Evolutionary conservation across 768 basidiomycete species (phyloP).

Genomic region (Gyrodon lividus): DNA sequence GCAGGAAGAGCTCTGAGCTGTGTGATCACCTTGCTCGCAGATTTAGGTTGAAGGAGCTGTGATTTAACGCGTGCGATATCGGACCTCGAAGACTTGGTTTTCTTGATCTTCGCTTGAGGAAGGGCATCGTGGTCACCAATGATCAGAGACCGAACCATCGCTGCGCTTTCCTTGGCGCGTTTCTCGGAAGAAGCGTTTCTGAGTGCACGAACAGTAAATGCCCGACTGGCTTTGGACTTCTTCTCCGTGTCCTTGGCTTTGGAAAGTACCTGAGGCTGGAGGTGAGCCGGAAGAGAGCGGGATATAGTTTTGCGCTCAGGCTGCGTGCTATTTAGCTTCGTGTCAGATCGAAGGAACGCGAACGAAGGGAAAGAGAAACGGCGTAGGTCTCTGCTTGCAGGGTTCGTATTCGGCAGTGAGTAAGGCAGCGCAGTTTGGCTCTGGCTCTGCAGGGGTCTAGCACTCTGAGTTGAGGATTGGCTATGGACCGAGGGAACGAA

Average conservation of each 20-base stretch:
- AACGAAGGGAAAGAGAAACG: conserved; percentile 52
- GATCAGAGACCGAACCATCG: conserved; percentile 65
- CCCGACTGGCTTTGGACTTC: conserved; percentile 35
- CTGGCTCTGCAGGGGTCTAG: conserved; percentile 20
- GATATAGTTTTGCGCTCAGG: conserved; percentile 30
- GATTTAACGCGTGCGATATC: conserved; percentile 66
- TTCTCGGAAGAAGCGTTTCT: conserved; percentile 46
- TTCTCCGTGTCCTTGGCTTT: conserved; percentile 40
- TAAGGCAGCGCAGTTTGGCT: conserved; percentile 30
- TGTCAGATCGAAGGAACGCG: conserved; percentile 38
- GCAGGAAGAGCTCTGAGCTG: conserved; percentile 62
- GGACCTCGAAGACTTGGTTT: conserved; percentile 45
- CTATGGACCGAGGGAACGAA: conserved; percentile 8
- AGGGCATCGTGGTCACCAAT: conserved; percentile 46
- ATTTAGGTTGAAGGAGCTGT: conserved; percentile 62
- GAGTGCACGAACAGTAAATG: conserved; percentile 32
- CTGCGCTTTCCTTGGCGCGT: conserved; percentile 62
- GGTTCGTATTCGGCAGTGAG: conserved; percentile 7
- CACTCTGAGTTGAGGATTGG: conserved; percentile 17
- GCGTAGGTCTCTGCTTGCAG: conserved; percentile 28
- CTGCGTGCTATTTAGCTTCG: conserved; percentile 28
- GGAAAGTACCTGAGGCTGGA: conserved; percentile 29
- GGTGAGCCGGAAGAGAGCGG: conserved; percentile 7
- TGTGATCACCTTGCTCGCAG: conserved; percentile 69
- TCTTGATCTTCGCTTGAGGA: conserved; percentile 32